Percentiles rank a stretch among this genome's conserved stretches.
These are phyloP conservation scores for Pichia sp. DNA, from an alignment of 1,139 yeast genomes.

Conservation along the genomic window DNA sequence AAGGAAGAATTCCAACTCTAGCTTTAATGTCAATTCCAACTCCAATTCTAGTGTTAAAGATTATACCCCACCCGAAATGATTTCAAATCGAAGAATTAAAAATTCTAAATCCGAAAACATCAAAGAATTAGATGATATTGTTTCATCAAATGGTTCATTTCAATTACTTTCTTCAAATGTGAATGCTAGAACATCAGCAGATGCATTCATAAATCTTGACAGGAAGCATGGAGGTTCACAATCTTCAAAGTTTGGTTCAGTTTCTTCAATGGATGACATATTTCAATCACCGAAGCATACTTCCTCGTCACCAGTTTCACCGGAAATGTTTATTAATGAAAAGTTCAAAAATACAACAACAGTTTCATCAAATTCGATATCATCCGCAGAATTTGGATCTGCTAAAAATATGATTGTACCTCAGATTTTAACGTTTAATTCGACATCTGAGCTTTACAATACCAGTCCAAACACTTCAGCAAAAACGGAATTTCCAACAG, in stretches of 20 bases:
- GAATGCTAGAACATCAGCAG: slow-evolving; percentile 5
- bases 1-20: slow-evolving; percentile 4
- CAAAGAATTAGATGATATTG: background rate
- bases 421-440: background rate
- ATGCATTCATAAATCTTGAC: slow-evolving; percentile 11
- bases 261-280: slow-evolving; percentile 9
- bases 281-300: background rate
- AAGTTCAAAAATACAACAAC: slow-evolving; percentile 9
- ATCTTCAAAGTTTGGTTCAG: slow-evolving; percentile 8
- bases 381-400: background rate
- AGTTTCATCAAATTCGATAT: background rate
- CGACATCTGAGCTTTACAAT: background rate
- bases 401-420: background rate
- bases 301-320: slow-evolving; percentile 14
- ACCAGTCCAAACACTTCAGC: background rate
- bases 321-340: slow-evolving; percentile 18
- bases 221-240: slow-evolving; percentile 13
- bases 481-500: background rate
- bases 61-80: slow-evolving; percentile 61
- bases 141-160: slow-evolving; percentile 2
- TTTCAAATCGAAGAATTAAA: slow-evolving; percentile 45
- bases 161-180: background rate
- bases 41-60: background rate
- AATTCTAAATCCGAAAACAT: slow-evolving; percentile 5
- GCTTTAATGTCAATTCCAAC: background rate